Evolutionary conservation across 2,329 filamentous ascomycete genomes (phyloP).

Genomic region (Fusarium multiceps): DNA sequence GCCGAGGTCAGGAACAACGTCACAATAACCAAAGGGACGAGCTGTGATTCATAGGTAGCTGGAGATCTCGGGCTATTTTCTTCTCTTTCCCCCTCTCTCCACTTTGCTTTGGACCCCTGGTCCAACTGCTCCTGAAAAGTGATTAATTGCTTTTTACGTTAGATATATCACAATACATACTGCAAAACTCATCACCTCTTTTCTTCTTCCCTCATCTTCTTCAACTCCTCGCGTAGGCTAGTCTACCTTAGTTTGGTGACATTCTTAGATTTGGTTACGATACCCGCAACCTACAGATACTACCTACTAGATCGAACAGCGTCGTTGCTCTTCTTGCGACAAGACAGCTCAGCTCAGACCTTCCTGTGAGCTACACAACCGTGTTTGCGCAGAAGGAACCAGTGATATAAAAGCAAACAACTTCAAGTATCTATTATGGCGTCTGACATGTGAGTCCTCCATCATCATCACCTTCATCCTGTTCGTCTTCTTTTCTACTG

Average conservation of each 20-base stretch:
- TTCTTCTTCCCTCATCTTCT: not conserved
- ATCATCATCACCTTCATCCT: constrained; percentile 1
- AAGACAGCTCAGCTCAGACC: constrained; percentile 1
- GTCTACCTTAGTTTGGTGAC: not conserved
- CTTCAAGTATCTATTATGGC: constrained; percentile 20
- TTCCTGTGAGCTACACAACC: constrained; percentile 11
- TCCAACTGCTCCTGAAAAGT: not conserved
- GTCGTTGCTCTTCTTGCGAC: constrained; percentile 1
- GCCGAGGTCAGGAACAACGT: constrained; percentile 4
- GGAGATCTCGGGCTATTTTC: not conserved
- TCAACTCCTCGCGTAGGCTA: not conserved
- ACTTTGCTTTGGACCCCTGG: constrained; percentile 7
- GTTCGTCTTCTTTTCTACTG: not conserved
- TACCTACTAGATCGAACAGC: not conserved
- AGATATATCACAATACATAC: not conserved
- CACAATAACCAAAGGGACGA: not conserved
- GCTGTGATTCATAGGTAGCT: not conserved
- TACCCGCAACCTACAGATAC: not conserved
- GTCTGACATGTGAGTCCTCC: constrained; percentile 24
- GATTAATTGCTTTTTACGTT: not conserved
- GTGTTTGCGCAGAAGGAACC: constrained; percentile 13
- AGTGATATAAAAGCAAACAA: constrained; percentile 27
- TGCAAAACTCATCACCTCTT: not conserved
- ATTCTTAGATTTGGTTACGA: not conserved
- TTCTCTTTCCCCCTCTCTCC: not conserved